Evolutionary conservation across 2,329 filamentous ascomycete species (phyloP), one percentile per base, ranked within the genome.

Genomic region (Pseudogymnoascus sp.): DNA sequence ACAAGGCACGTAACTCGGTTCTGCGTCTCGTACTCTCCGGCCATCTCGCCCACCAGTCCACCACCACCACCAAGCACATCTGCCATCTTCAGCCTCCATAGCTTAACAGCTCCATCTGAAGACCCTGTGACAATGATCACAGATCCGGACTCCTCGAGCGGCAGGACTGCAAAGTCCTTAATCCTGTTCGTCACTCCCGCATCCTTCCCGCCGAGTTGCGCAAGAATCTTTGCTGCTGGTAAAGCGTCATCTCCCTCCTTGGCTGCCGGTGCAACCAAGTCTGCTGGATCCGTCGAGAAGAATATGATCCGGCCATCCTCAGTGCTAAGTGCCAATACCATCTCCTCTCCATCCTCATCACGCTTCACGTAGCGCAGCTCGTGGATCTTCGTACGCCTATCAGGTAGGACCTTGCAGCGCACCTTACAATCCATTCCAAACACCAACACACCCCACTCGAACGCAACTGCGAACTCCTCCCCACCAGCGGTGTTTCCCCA

Each of bases 301-400:
- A 97, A 90, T 60, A 96, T 71, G 36, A 97, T 82, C 60, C 89
- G 82, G 0, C 94, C 94, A 72, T 97, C 93, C 73, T 97, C 94
- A 0, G 94, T 97, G 1, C 91, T 91, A 0, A 94, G 79, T 0
- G 88, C 86, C 42, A 97, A 75, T 5, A 92, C 73, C 6, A 74
- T 72, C n/a, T 75, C 71, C 36, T 85, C 82, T 21, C 75, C 75
- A 58, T 76, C 76, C 5, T 76, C 75, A 13, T 80, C 77, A 18
- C 72, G 72, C 8, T 82, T 71, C 35, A 96, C 70, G 73, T 96
- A 96, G 62, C 79, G 78, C 66, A 97, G 80, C 70, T 93, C 85
- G 72, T 97, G 92, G 25, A 97, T 78, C 77, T 97, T 97, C 15
- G 86, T 92, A 67, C 80, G 79, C 1, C 85, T 82, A 40, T 81